Conservation (phyloP, 352 stramenopile genomes). For the Phytophthora multivora region DNA sequence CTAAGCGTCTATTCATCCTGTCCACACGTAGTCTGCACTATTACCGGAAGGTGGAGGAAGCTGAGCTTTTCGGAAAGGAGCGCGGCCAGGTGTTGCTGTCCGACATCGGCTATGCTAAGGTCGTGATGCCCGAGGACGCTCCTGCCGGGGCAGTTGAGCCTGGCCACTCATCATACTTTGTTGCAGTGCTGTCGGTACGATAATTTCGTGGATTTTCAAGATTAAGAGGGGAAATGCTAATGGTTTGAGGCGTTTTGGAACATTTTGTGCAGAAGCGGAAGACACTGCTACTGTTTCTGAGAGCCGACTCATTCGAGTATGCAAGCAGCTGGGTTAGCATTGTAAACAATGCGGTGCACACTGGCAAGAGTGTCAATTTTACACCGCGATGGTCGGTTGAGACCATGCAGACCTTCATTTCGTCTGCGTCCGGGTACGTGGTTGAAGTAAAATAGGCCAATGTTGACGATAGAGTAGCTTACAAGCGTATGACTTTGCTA, state of each 20-base stretch:
- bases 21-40: constrained; percentile 85
- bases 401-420: constrained; percentile 78
- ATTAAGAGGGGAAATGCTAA: constrained; percentile 3
- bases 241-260: not conserved
- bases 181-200: constrained; percentile 76
- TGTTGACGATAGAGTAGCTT: not conserved
- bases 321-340: constrained; percentile 78
- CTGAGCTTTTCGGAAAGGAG: constrained; percentile 86
- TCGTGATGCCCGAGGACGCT: constrained; percentile 76
- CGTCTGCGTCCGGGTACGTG: constrained; percentile 59
- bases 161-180: constrained; percentile 61
- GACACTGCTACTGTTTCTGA: constrained; percentile 79
- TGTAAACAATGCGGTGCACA: constrained; percentile 80
- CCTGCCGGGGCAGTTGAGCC: constrained; percentile 74
- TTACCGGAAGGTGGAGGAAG: constrained; percentile 83
- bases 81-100: constrained; percentile 72
- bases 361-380: constrained; percentile 70
- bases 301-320: constrained; percentile 73
- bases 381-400: constrained; percentile 67
- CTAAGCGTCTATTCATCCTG: constrained; percentile 81
- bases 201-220: not conserved
- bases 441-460: not conserved
- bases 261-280: constrained; percentile 65
- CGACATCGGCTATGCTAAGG: constrained; percentile 77
- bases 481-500: not conserved